Percentiles rank a stretch among this genome's conserved stretches.
Evolutionary conservation across 2,329 filamentous ascomycete genomes (phyloP).

Genomic region (Volutella citrinella): DNA sequence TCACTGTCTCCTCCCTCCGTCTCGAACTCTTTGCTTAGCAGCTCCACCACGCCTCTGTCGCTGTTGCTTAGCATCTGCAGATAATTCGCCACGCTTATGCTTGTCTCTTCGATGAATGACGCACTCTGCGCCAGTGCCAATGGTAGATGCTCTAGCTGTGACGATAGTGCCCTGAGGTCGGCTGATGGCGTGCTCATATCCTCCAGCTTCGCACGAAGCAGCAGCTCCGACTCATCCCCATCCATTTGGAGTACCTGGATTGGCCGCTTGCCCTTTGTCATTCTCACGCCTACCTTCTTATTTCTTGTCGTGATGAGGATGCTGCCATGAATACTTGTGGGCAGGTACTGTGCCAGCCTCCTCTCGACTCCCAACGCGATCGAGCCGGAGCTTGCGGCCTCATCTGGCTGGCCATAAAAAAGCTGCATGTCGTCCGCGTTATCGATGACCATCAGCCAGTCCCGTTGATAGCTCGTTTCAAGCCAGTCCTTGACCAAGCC

Average conservation of each 20-base stretch:
- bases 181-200: neutral
- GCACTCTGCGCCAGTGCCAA: conserved; percentile 34
- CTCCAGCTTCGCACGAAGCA: conserved; percentile 20
- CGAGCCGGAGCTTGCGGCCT: fast-evolving
- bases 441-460: conserved; percentile 19
- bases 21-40: conserved; percentile 31
- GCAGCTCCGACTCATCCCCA: conserved; percentile 18
- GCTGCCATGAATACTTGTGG: conserved; percentile 26
- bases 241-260: conserved; percentile 29
- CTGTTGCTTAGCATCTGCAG: conserved; percentile 21
- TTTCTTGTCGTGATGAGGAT: conserved; percentile 34
- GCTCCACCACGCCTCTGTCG: conserved; percentile 9
- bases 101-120: conserved; percentile 32
- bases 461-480: conserved; percentile 2
- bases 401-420: conserved; percentile 1
- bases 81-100: conserved; percentile 22
- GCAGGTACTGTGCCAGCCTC: conserved; percentile 17
- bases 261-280: conserved; percentile 16
- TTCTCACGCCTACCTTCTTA: conserved; percentile 24
- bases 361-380: fast-evolving
- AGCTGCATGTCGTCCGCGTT: conserved; percentile 20
- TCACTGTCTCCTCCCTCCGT: conserved; percentile 25
- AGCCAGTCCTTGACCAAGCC: conserved; percentile 30
- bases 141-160: conserved; percentile 28
- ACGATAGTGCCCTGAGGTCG: conserved; percentile 16